Evolutionary conservation across 1,284 basidiomycete species (phyloP), one percentile per base, ranked within the genome.

Genomic region (Ceratobasidium sp.): DNA sequence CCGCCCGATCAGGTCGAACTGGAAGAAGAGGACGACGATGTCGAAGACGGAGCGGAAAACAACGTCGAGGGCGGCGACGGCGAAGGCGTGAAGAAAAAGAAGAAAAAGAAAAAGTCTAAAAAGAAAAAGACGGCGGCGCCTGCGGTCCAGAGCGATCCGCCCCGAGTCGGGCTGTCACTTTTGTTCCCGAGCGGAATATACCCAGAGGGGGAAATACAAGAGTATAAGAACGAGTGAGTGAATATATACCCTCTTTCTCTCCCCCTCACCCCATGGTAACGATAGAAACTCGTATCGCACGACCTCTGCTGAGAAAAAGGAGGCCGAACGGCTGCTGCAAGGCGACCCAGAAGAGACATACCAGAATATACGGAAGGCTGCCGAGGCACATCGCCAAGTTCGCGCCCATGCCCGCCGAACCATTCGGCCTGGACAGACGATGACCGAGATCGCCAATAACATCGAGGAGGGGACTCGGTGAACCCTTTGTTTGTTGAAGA

Each of bases 301-400:
- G 23, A 95, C 96, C 0, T 95, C 92, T 0, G 95, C 94, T 77
- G 97, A 99, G 83, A 93, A 90, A 79, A 89, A 92, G 52, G 90
- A 96, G 78, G 82, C 88, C 52, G 97, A 99, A 80, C 87, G 88
- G 70, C 81, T 91, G 77, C 86, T 85, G 3, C 87, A 89, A 79
- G 91, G 92, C 77, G 92, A 96, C 79, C 91, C 92, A 5, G 88
- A 91, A 75, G 83, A 84, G 57, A 96, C 89, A 0, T 99, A 99
- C 82, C 88, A 93, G 77, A 88, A 89, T 79, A 96, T 98, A 78
- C 90, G 97, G 59, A 88, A 91, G 73, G 97, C 91, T 36, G 94
- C 93, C 28, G 97, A 99, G 82, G 96, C 96, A n/a, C 97, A 99
- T 80, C 88, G 96, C 57, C 93, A 94, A 81, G 97, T 97, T 73